Conservation (phyloP, 2,329 filamentous ascomycete genomes). For the Alternaria metachromatica region DNA sequence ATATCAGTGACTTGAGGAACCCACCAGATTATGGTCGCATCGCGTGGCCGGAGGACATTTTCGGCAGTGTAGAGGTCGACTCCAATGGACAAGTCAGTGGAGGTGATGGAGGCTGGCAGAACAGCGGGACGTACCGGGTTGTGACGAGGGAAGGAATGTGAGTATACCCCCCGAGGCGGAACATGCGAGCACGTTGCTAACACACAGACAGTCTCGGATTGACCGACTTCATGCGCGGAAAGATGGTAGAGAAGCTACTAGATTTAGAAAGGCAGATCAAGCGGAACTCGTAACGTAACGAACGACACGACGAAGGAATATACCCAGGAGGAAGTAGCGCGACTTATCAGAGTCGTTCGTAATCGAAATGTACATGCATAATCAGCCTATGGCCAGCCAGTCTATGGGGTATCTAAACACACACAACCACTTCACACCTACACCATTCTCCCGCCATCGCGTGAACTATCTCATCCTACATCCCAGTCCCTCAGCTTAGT, state of each 20-base stretch:
- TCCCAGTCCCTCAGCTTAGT: constrained; percentile 23
- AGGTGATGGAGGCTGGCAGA: constrained; percentile 64
- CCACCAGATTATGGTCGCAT: constrained; percentile 70
- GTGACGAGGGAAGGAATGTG: constrained; percentile 67
- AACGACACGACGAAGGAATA: background rate
- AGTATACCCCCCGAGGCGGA: constrained; percentile 32
- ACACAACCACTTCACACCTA: background rate
- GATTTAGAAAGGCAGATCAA: constrained; percentile 30
- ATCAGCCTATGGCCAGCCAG: background rate
- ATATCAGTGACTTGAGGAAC: constrained; percentile 66
- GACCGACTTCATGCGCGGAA: constrained; percentile 32
- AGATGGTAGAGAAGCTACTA: constrained; percentile 25
- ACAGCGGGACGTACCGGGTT: constrained; percentile 67
- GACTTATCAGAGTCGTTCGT: background rate
- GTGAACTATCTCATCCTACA: background rate
- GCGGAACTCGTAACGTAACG: constrained; percentile 10
- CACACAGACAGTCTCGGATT: constrained; percentile 18
- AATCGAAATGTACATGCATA: background rate
- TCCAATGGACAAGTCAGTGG: constrained; percentile 63
- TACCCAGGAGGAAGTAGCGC: constrained; percentile 1
- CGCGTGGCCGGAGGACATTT: constrained; percentile 70
- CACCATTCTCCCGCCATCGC: background rate
- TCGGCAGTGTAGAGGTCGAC: constrained; percentile 69
- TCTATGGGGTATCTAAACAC: constrained; percentile 32
- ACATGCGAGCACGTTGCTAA: background rate